Base-by-base conservation (phyloP, 169 alveolate species). In the Cryptosporidium muris region DNA sequence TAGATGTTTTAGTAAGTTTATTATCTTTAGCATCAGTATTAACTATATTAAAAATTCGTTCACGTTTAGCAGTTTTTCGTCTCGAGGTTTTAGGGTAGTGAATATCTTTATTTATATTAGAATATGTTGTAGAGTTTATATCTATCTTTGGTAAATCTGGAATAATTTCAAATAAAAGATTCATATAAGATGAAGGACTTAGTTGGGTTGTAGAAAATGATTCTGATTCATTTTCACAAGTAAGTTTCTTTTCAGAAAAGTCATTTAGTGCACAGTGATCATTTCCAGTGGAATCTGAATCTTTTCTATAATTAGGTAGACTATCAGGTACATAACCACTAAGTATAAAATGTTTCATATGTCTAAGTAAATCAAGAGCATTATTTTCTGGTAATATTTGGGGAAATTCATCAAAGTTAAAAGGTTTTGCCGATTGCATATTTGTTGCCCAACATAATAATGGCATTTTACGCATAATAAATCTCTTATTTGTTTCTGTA, bases 401-500 rank as follows among this genome's bases (percentile, higher is more conserved):
- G 5, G 85, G 85, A 43, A 25, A 74, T 47, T 74, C 85, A 12
- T 74, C 85, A 16, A 58, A 74, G 43, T 49, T 74, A 58, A 74
- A 74, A 34, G 85, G 7, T 37, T 74, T 74, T 12, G 68, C 67
- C 0, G 85, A 74, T 1, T 66, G 85, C 1, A 74, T 60, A 40
- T 62, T 51, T 16, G 62, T 36, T 4, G 85, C 63, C 85, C 85
- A 74, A 36, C 85, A 74, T 42, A 74, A 62, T 25, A 74, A 25
- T 11, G 85, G 85, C 67, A 74, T 38, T 51, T 74, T 74, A 25
- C 85, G 54, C 85, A 74, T 74, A 25, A 74, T 74, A 14, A 56
- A 48, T 36, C 85, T 74, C 38, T 74, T 74, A 43, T 74, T 74
- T 4, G 85, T 74, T 25, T 74, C 85, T 12, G 85, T 74, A 49